phyloP scores from a whole-genome alignment of 371 early-diverging fungal species.

The Mortierella sp. region DNA sequence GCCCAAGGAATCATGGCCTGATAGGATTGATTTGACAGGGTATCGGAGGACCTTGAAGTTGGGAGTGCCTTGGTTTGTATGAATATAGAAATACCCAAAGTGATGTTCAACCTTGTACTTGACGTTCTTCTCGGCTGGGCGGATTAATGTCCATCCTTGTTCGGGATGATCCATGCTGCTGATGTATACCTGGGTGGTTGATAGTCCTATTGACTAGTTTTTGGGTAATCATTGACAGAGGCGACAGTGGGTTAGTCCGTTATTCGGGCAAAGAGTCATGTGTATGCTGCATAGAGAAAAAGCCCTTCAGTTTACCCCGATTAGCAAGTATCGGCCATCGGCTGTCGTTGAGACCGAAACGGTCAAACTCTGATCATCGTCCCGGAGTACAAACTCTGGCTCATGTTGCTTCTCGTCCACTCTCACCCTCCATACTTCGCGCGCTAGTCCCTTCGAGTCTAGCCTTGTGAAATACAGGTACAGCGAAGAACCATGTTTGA shows the following conservation, averaged over 20 bases:
- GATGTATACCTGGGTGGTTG: conserved; percentile 24
- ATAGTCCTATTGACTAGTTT: no score
- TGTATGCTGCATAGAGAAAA: no score
- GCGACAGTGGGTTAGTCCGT: no score
- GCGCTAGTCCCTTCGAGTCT: conserved; percentile 57
- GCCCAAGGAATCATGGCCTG: no score
- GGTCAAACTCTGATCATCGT: conserved; percentile 54
- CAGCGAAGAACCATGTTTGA: conserved; percentile 16
- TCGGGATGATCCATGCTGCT: conserved; percentile 23
- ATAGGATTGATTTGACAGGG: conserved; percentile 1
- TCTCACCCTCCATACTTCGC: conserved; percentile 43
- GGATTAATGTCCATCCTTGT: conserved; percentile 30
- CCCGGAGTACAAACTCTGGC: conserved; percentile 57
- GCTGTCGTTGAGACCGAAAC: conserved; percentile 34
- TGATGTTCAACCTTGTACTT: conserved; percentile 58
- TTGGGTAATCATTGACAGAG: no score
- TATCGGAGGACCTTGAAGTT: conserved; percentile 56
- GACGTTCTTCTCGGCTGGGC: conserved; percentile 22
- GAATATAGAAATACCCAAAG: conserved; percentile 56
- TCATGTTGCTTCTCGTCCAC: conserved; percentile 11
- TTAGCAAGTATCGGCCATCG: conserved; percentile 34
- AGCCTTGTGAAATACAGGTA: conserved; percentile 59
- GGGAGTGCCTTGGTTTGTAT: conserved; percentile 50
- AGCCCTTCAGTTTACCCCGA: conserved; percentile 23
- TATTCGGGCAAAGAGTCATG: no score